Conservation (phyloP, 1,284 basidiomycete genomes). For the Moniliella sp. region DNA sequence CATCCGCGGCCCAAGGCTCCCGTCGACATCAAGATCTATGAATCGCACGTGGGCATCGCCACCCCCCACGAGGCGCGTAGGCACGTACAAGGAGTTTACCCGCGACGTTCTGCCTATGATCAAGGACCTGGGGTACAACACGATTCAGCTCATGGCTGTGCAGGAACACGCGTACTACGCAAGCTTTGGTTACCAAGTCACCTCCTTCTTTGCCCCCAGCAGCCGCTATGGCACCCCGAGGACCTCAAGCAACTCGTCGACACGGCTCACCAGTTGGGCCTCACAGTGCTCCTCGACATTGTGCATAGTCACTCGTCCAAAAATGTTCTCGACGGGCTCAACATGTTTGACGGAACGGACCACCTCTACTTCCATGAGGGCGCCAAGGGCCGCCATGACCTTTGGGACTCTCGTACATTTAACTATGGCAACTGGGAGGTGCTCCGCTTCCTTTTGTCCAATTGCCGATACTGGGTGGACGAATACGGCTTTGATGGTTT, state of each 20-base stretch:
- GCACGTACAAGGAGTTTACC: slow-evolving; percentile 85
- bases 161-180: slow-evolving; percentile 99
- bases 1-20: slow-evolving; percentile 51
- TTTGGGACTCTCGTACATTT: slow-evolving; percentile 75
- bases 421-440: slow-evolving; percentile 91
- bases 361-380: slow-evolving; percentile 93
- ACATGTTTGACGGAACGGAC: slow-evolving; percentile 83
- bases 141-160: slow-evolving; percentile 60
- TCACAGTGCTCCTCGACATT: slow-evolving; percentile 79
- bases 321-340: slow-evolving; percentile 83
- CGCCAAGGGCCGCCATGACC: slow-evolving; percentile 66
- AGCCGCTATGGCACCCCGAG: slow-evolving; percentile 66
- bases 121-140: slow-evolving; percentile 75
- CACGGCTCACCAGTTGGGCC: slow-evolving; percentile 72
- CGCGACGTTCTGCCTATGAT: slow-evolving; percentile 63
- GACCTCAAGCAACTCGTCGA: slow-evolving; percentile 86
- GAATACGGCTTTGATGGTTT: slow-evolving; percentile 90
- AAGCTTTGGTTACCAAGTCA: slow-evolving; percentile 95
- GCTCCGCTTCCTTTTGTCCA: slow-evolving; percentile 74
- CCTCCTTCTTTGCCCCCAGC: slow-evolving; percentile 88
- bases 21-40: slow-evolving; percentile 60
- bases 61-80: slow-evolving; percentile 64
- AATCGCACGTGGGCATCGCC: slow-evolving; percentile 93
- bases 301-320: slow-evolving; percentile 97
- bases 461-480: slow-evolving; percentile 83